These are phyloP conservation scores for Penicillium waksmanii DNA, from an alignment of 495 filamentous ascomycete species.

Conservation along the genomic window DNA sequence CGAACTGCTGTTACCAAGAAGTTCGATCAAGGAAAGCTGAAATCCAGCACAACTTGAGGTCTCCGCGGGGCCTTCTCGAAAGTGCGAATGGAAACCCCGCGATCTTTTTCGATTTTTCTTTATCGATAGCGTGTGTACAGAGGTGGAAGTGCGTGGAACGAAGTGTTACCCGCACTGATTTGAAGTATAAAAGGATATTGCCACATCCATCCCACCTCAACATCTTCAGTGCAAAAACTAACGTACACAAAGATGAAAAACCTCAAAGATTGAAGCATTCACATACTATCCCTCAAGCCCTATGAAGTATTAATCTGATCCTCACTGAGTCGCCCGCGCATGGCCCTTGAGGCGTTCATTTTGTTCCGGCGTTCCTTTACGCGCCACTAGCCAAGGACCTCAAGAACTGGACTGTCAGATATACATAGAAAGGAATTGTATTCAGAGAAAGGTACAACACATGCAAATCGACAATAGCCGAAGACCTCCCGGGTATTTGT, in stretches of 20 bases:
- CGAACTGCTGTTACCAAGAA: slow-evolving; percentile 13
- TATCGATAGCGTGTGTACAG: slow-evolving; percentile 38
- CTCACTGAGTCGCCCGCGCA: too few species aligned
- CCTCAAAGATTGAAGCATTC: too few species aligned
- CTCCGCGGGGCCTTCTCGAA: slow-evolving; percentile 12
- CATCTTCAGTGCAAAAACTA: neutral
- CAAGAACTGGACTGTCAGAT: neutral
- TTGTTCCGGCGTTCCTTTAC: slow-evolving; percentile 52
- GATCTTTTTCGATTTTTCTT: slow-evolving; percentile 37
- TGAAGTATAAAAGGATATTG: slow-evolving; percentile 10
- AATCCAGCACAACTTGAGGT: slow-evolving; percentile 8
- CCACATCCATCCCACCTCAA: slow-evolving; percentile 13
- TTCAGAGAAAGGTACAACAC: slow-evolving; percentile 23
- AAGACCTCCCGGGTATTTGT: slow-evolving; percentile 32
- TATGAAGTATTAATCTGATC: too few species aligned
- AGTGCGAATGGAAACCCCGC: slow-evolving; percentile 32
- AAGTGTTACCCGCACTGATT: neutral
- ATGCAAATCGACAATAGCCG: slow-evolving; percentile 22
- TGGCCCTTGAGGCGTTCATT: slow-evolving; percentile 47
- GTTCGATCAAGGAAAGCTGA: neutral
- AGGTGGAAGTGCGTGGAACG: slow-evolving; percentile 20
- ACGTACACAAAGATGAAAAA: too few species aligned
- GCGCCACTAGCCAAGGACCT: neutral
- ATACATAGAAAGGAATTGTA: neutral
- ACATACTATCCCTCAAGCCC: too few species aligned